Percentiles rank a stretch among this genome's conserved stretches.
Evolutionary conservation across 768 basidiomycete species (phyloP).

Genomic region (Rhodotorula sphaerocarpa): DNA sequence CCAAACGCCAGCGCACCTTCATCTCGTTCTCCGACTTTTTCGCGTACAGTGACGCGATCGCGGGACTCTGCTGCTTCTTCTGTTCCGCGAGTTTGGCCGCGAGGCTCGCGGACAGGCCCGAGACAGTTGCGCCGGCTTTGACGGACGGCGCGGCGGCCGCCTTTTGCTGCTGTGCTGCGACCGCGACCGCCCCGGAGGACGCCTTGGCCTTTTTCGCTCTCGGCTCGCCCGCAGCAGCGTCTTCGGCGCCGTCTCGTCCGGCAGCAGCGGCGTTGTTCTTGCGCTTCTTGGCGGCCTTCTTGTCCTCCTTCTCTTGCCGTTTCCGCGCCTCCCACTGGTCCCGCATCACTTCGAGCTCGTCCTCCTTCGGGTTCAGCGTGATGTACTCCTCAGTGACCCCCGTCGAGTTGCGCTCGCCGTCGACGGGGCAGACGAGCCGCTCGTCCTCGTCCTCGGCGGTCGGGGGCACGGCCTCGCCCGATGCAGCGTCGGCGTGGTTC

Average conservation of each 20-base stretch:
- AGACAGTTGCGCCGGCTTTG: constrained; percentile 28
- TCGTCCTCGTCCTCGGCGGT: constrained; percentile 34
- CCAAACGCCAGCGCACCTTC: constrained; percentile 5
- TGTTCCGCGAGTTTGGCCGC: constrained; percentile 35
- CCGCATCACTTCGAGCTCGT: constrained; percentile 55
- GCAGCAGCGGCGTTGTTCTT: constrained; percentile 54
- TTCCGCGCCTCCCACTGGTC: constrained; percentile 55
- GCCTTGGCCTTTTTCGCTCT: constrained; percentile 41
- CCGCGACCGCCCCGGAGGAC: not conserved
- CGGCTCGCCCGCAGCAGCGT: not conserved
- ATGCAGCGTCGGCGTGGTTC: constrained; percentile 2
- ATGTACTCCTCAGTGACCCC: constrained; percentile 58
- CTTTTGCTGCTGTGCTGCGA: not conserved
- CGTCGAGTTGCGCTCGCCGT: constrained; percentile 36
- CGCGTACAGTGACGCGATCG: constrained; percentile 33
- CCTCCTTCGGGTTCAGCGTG: constrained; percentile 63
- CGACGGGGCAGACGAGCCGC: constrained; percentile 35
- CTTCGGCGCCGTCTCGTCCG: constrained; percentile 34
- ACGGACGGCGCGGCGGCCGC: constrained; percentile 17
- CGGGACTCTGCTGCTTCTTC: constrained; percentile 32
- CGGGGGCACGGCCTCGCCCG: no score
- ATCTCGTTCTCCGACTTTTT: constrained; percentile 24
- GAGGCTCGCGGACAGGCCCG: constrained; percentile 27
- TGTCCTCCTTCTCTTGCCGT: constrained; percentile 48
- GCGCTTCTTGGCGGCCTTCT: constrained; percentile 46